Evolutionary conservation across 1,284 basidiomycete genomes (phyloP), one percentile per base, ranked within the genome.

Genomic region (Tilletia indica): DNA sequence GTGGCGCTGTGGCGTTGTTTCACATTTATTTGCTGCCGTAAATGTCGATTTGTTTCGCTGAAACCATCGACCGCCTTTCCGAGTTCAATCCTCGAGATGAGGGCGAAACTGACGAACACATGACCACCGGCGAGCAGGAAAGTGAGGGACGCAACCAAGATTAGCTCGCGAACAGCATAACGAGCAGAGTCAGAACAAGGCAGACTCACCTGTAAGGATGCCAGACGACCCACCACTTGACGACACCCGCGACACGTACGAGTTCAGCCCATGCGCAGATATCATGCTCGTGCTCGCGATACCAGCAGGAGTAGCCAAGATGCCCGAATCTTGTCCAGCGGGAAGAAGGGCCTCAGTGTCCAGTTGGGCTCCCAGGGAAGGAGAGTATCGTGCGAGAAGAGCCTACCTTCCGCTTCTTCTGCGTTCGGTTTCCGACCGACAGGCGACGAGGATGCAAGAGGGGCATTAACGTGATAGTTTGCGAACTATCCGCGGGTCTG

Each of bases 271-370:
- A 76, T 90, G 90, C 0, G 90, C 90, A 77, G 97, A 90, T 9
- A 98, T 89, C n/a, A 97, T 86, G 0, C 92, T 92, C 0, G 94
- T 97, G 4, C 92, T 94, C 85, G 99, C 96, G 42, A 98, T 89
- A 2, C 93, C 87, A 0, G 95, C 90, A 0, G 95, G 92, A 0
- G 91, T 88, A 1, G 93, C 91, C 25, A 90, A 79, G n/a, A 83
- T 51, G 9, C 48, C 31, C 14, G 12, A 12, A 63, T 12, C 38
- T 90, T 89, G n/a, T 71, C 45, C 45, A 61, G 16, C 36, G 70
- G 14, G 83, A 92, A 92, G 68, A 87, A 85, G 80, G 94, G 93
- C 25, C 93, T 94, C 42, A 97, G 82, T 25, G 92, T 88, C 56
- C 90, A 88, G 72, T 89, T 89, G 0, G 92, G 87, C 73, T 95